Evolutionary conservation across 345 rosid species (phyloP).

Genomic region (Fremontodendron californicum): DNA sequence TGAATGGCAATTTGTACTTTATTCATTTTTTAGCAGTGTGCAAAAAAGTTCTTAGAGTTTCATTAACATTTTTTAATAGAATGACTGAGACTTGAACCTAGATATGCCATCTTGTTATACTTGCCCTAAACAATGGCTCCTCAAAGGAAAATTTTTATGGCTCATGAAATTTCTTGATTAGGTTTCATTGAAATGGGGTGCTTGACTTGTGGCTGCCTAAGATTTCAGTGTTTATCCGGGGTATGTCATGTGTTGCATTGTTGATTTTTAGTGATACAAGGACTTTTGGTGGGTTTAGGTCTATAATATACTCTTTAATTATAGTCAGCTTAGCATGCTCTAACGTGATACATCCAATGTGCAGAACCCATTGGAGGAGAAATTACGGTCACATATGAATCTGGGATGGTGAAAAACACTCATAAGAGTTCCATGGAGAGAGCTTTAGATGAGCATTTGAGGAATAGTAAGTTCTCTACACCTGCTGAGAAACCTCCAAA

Average conservation of each 20-base stretch:
- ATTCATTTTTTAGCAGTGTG: neutral
- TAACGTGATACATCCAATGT: conserved; percentile 6
- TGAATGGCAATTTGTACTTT: neutral
- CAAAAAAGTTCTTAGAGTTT: neutral
- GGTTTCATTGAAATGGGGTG: neutral
- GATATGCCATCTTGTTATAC: neutral
- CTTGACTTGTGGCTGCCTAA: neutral
- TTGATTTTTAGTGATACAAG: neutral
- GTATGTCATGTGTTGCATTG: neutral
- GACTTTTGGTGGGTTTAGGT: neutral
- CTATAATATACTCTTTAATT: neutral
- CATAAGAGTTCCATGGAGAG: conserved; percentile 59
- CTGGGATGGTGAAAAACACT: conserved; percentile 38
- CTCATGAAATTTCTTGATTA: neutral
- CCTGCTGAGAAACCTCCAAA: conserved; percentile 35
- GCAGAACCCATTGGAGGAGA: conserved; percentile 95
- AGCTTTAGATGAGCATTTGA: conserved; percentile 69
- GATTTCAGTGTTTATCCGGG: neutral
- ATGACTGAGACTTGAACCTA: neutral
- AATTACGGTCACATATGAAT: conserved; percentile 63
- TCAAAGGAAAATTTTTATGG: neutral
- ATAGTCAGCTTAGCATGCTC: neutral
- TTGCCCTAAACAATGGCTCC: conserved; percentile 2
- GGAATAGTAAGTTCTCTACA: conserved; percentile 45
- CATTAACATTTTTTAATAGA: neutral